A percentile compares a stretch with the other conserved stretches of the same genome.
phyloP scores from a whole-genome alignment of 371 early-diverging fungal genomes.

The Mucor plumbeus region DNA sequence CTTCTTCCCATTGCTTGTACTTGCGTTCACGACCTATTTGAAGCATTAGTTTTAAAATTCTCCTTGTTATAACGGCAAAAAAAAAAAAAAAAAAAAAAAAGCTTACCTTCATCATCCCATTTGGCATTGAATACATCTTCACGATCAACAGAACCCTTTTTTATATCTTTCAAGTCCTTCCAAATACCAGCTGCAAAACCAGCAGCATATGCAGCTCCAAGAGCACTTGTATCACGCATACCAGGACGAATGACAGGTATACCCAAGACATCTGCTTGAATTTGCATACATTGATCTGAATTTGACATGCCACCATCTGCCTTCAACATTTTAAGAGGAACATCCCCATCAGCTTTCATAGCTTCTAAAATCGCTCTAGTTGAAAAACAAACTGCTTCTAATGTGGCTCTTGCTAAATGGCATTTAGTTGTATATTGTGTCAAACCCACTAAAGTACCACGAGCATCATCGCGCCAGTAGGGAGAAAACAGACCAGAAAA shows the following conservation, averaged over 20 bases:
- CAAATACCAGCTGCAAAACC: conserved; percentile 84
- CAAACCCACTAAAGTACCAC: conserved; percentile 88
- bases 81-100: conserved; percentile 68
- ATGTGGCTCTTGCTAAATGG: conserved; percentile 87
- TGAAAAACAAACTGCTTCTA: conserved; percentile 93
- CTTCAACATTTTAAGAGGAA: conserved; percentile 69
- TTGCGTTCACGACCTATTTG: conserved; percentile 58
- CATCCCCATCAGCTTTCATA: conserved; percentile 77
- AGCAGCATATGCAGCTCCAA: conserved; percentile 95
- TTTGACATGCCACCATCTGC: conserved; percentile 95
- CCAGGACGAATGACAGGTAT: conserved; percentile 74
- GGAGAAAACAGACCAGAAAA: conserved; percentile 96
- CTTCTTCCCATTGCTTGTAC: conserved; percentile 79
- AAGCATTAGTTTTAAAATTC: conserved; percentile 58
- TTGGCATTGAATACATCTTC: conserved; percentile 51
- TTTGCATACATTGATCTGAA: conserved; percentile 90
- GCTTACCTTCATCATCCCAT: conserved; percentile 47
- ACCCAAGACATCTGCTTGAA: conserved; percentile 88
- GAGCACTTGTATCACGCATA: conserved; percentile 92
- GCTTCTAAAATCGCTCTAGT: conserved; percentile 88
- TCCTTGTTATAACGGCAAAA: conserved; percentile 54
- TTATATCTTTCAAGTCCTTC: conserved; percentile 52
- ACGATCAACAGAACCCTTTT: conserved; percentile 31
- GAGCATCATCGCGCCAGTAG: conserved; percentile 94
- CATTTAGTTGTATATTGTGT: conserved; percentile 86